Base-by-base conservation (phyloP, 306 rosid genomes). In the Quercus glauca region DNA sequence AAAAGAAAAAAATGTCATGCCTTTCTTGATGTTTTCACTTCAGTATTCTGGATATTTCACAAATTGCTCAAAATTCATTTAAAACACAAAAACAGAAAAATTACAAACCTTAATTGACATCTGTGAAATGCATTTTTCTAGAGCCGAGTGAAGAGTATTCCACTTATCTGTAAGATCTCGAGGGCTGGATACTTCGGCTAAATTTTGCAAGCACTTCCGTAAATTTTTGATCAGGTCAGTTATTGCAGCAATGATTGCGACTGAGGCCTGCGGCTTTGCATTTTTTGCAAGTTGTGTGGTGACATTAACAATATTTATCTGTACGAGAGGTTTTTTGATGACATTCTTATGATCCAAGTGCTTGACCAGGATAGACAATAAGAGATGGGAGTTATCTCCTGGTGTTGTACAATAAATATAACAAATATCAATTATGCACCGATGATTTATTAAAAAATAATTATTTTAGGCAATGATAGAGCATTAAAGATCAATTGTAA, bases 271-370 rank as follows among this genome's bases (percentile, higher is more conserved):
- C 71, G 85, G 88, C 89, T 91, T 90, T 76, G 88, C 88, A 83
- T 84, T 89, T 81, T 89, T 86, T 35, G 92, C 93, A 64, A 95
- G 92, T 78, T 90, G 83, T 68, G 92, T 81, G 80, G 83, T 86
- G 80, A 87, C 89, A 76, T 85, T 89, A 57, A 89, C 82, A 43
- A 93, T 90, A 79, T 89, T 83, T 55, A 80, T 89, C 84, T 91
- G 97, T 81, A 90, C 31, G 43, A 79, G 83, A 77, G 98, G 98
- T 72, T 87, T 86, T 84, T 83, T 93, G 73, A 82, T 84, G 65
- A 90, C 93, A 83, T 90, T 90, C 92, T 91, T 91, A 81, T 95
- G 99, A 89, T 93, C 99, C 94, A 95, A 85, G 89, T 95, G 99
- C 89, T 95, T 95, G 86, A 93, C 89, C 90, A 95, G 84, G 82